Conservation (phyloP, 2,329 filamentous ascomycete genomes). For the Aspergillus terreus region DNA sequence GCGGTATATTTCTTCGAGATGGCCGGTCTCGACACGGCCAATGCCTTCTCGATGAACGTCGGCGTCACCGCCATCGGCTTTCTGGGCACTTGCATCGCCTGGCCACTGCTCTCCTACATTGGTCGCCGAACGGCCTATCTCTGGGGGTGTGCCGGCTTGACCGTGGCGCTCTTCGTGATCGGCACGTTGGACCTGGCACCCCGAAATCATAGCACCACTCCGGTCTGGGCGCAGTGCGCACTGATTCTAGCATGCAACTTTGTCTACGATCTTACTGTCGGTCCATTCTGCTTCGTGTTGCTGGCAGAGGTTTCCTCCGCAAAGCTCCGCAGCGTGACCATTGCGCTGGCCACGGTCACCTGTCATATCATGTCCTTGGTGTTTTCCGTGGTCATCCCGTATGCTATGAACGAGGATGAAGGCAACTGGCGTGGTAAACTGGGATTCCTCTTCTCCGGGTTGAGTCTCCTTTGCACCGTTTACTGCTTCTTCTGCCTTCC, state of each 20-base stretch:
- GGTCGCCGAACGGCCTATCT: constrained; percentile 24
- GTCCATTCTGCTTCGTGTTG: constrained; percentile 50
- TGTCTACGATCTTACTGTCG: constrained; percentile 51
- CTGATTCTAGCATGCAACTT: constrained; percentile 36
- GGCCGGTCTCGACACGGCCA: constrained; percentile 19
- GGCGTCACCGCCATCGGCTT: constrained; percentile 41
- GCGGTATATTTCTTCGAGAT: constrained; percentile 28
- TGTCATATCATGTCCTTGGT: constrained; percentile 22
- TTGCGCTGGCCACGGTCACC: constrained; percentile 25
- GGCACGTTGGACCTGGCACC: constrained; percentile 37
- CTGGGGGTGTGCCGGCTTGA: constrained; percentile 28
- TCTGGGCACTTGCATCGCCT: constrained; percentile 38
- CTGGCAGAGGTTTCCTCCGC: constrained; percentile 51
- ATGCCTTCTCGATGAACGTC: constrained; percentile 28
- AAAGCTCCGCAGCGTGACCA: constrained; percentile 50
- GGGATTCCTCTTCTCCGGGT: constrained; percentile 7
- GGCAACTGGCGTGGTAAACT: constrained; percentile 13
- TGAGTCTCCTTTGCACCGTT: neutral
- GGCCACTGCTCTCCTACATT: constrained; percentile 33
- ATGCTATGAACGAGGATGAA: constrained; percentile 27
- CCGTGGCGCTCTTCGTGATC: constrained; percentile 33
- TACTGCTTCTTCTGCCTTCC: constrained; percentile 8
- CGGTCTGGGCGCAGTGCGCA: constrained; percentile 37
- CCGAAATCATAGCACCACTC: constrained; percentile 17
- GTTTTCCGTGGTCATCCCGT: constrained; percentile 30